phyloP scores from a whole-genome alignment of 441 rosid species.

The Breynia disticha region DNA sequence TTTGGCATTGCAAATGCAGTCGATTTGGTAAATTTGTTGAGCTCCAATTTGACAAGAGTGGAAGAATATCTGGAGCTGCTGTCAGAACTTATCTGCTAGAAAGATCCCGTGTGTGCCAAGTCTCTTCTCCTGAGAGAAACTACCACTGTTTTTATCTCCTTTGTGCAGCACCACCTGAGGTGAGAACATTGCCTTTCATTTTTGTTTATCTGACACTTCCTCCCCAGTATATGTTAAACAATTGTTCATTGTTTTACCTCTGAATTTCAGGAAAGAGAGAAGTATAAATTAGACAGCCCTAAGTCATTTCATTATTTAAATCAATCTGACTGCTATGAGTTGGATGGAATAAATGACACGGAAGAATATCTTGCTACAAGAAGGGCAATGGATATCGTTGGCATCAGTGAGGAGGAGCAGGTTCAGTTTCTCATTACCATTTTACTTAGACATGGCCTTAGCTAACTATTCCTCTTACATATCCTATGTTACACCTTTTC shows the following conservation, averaged over 20 bases:
- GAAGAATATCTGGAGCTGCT: no score
- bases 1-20: conserved; percentile 46
- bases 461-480: conserved; percentile 16
- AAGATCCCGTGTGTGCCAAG: no score
- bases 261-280: conserved; percentile 65
- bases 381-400: conserved; percentile 99
- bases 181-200: conserved; percentile 16
- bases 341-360: conserved; percentile 88
- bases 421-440: conserved; percentile 31
- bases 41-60: no score
- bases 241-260: conserved; percentile 8
- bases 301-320: conserved; percentile 79
- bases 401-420: conserved; percentile 96
- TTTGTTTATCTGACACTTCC: no score
- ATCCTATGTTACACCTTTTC: conserved; percentile 25
- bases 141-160: conserved; percentile 67
- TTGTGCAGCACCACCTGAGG: conserved; percentile 98
- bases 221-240: conserved; percentile 6
- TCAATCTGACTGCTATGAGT: conserved; percentile 73
- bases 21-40: conserved; percentile 78
- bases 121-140: no score
- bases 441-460: conserved; percentile 3
- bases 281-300: conserved; percentile 66
- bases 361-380: conserved; percentile 96
- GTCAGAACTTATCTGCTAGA: no score